These are phyloP conservation scores for Nemania sp. DNA, from an alignment of 2,329 filamentous ascomycete genomes.

Conservation along the genomic window DNA sequence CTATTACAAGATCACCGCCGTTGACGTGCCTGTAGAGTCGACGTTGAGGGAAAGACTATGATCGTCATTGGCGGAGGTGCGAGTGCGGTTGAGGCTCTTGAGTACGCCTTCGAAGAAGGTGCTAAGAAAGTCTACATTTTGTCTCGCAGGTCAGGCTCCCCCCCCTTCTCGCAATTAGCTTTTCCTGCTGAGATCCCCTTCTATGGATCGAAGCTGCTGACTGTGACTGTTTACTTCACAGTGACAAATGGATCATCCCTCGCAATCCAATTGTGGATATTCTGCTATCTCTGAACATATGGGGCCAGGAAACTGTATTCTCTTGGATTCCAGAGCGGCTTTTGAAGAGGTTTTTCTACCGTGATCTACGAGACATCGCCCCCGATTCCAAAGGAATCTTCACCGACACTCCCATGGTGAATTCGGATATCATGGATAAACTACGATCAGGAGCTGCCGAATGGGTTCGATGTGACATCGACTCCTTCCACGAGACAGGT, in stretches of 20 bases:
- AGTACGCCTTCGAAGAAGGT: conserved; percentile 71
- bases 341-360: conserved; percentile 79
- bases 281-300: conserved; percentile 76
- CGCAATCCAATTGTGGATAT: conserved; percentile 76
- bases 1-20: neutral
- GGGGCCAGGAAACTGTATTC: conserved; percentile 75
- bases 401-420: conserved; percentile 85
- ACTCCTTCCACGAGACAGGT: conserved; percentile 65
- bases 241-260: conserved; percentile 87
- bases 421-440: conserved; percentile 77
- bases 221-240: conserved; percentile 37
- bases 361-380: conserved; percentile 75
- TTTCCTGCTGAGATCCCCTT: neutral
- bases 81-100: conserved; percentile 79
- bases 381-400: conserved; percentile 75
- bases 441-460: conserved; percentile 72
- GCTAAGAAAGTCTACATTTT: conserved; percentile 74
- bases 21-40: conserved; percentile 53
- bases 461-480: conserved; percentile 82
- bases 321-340: conserved; percentile 80
- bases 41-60: conserved; percentile 75
- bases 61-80: conserved; percentile 79
- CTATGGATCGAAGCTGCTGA: neutral
- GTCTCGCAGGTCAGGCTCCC: conserved; percentile 51
- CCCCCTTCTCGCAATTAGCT: neutral